Evolutionary conservation across 768 basidiomycete species (phyloP), one percentile per base, ranked within the genome.

Genomic region (Lyophyllum atratum): DNA sequence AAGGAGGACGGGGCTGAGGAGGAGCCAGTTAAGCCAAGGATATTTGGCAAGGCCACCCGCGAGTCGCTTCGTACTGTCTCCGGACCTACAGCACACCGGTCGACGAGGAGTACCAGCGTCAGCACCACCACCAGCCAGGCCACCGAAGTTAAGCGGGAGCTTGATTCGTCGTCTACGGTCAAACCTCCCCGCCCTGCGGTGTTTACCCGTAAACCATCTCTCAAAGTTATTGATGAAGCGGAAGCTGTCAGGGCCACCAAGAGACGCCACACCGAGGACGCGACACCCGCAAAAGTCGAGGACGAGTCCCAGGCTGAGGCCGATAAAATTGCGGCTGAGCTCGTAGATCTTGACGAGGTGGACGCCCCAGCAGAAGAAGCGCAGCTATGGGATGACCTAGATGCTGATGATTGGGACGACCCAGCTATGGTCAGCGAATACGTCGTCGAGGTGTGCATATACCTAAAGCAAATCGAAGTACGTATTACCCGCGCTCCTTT

Each of bases 341-440:
- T 82, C 24, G 56, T 61, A 21, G 54, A 62, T 2, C 39, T 63
- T 24, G 68, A 59, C 1, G 60, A 64, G 28, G 69, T 75, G 12
- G 76, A 75, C 12, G 61, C 70, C 28, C 71, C 74, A n/a, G 75
- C 74, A n/a, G 54, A 79, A 76, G 54, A 79, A 78, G 59, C 62
- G 76, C 66, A 76, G 80, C 68, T 68, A 15, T 95, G 92, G 93
- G 86, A 86, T 37, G 94, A 96, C 64, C 78, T 96, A 15, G 95
- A 98, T 61, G 86, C 85, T 2, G 93, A 89, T 21, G 95, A 98
- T 69, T 85, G 78, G 52, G 91, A 92, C 57, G 93, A 97, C 66
- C 94, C 95, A 25, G 74, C 85, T 58, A 95, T 95, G 92, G 94
- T 93, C 55, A 89, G 87, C 73, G 91, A 95, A 72, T 97, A 97